These are phyloP conservation scores for Melanogaster broomeanus DNA, from an alignment of 768 basidiomycete species.

Conservation along the genomic window DNA sequence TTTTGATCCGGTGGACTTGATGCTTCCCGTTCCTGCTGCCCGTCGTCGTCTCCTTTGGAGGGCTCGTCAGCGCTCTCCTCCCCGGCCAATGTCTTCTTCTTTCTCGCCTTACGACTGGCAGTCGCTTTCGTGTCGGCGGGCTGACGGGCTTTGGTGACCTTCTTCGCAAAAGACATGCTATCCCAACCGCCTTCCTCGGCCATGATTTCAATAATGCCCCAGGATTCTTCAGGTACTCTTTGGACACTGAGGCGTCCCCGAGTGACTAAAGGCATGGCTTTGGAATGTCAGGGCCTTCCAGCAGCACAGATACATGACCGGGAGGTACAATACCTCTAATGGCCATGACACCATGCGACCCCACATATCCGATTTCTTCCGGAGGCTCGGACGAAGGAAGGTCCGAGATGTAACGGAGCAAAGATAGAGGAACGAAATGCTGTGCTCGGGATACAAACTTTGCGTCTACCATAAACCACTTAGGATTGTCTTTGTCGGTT, in stretches of 20 bases:
- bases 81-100: not conserved
- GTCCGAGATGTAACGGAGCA: constrained; percentile 67
- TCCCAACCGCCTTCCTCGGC: constrained; percentile 84
- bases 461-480: constrained; percentile 92
- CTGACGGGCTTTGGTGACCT: constrained; percentile 10
- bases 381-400: constrained; percentile 40
- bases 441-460: constrained; percentile 62
- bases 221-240: constrained; percentile 66
- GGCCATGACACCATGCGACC: constrained; percentile 55
- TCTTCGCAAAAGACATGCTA: constrained; percentile 42
- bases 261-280: constrained; percentile 78
- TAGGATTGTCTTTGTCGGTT: constrained; percentile 72
- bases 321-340: constrained; percentile 54
- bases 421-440: constrained; percentile 76
- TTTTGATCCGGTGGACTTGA: not conserved
- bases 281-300: constrained; percentile 11
- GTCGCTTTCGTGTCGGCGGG: not conserved
- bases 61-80: constrained; percentile 5
- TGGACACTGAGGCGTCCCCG: constrained; percentile 89
- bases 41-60: constrained; percentile 3
- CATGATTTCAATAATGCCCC: constrained; percentile 57
- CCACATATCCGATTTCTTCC: constrained; percentile 65
- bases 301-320: not conserved
- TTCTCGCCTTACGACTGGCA: not conserved
- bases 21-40: not conserved